Percentiles rank a stretch among this genome's conserved stretches.
phyloP scores from a whole-genome alignment of 2,329 filamentous ascomycete genomes.

The Tricladium varicosporioides region DNA sequence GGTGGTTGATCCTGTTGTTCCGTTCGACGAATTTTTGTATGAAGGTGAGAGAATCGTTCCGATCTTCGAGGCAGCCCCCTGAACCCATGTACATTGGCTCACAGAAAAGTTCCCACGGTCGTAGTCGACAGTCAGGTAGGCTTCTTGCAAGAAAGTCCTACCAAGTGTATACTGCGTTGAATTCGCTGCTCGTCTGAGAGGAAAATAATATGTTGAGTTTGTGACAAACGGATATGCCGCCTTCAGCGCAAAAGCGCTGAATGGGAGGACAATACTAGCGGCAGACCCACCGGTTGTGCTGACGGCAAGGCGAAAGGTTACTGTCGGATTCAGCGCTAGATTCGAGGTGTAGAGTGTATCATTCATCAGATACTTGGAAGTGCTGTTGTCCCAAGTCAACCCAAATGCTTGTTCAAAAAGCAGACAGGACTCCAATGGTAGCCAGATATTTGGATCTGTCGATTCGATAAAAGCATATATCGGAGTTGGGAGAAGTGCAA shows the following conservation, averaged over 20 bases:
- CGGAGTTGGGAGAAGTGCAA: slow-evolving; percentile 17
- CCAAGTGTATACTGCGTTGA: slow-evolving; percentile 36
- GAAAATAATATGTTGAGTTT: slow-evolving; percentile 35
- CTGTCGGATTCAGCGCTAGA: slow-evolving; percentile 28
- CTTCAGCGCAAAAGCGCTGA: slow-evolving; percentile 36
- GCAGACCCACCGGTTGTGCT: slow-evolving; percentile 21
- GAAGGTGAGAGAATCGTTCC: slow-evolving; percentile 10
- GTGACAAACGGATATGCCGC: slow-evolving; percentile 32
- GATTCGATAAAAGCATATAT: slow-evolving; percentile 37
- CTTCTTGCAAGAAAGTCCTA: slow-evolving; percentile 38
- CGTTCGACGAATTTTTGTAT: not conserved
- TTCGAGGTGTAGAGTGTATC: slow-evolving; percentile 22
- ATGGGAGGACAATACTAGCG: slow-evolving; percentile 34
- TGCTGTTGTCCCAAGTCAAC: slow-evolving; percentile 34
- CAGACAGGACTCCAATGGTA: slow-evolving; percentile 35
- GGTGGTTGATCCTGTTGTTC: not conserved
- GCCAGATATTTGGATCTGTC: slow-evolving; percentile 37
- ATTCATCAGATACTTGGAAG: slow-evolving; percentile 35
- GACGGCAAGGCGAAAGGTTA: slow-evolving; percentile 32
- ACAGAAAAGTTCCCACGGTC: slow-evolving; percentile 40
- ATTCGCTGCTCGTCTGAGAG: slow-evolving; percentile 33
- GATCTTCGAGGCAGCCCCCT: slow-evolving; percentile 30
- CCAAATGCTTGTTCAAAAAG: slow-evolving; percentile 34
- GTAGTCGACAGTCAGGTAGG: slow-evolving; percentile 35
- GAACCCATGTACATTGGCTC: slow-evolving; percentile 34